Base-by-base conservation (phyloP, 1,284 basidiomycete species). In the Malassezia caprae region DNA sequence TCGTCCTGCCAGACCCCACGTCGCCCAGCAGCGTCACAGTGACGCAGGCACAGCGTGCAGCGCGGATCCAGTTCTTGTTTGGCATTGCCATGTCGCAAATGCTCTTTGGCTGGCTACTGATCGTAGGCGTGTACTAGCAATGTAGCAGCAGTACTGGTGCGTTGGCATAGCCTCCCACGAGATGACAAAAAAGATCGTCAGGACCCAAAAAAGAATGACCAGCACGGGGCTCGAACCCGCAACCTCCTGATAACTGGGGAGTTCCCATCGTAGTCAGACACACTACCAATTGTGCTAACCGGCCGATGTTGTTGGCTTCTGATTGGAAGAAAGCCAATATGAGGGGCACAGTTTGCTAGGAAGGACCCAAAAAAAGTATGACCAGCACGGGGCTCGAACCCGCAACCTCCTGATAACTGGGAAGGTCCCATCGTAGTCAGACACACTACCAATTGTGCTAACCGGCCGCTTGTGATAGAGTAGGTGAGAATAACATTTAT, bases 31-130 rank as follows among this genome's bases (percentile, higher is more conserved):
- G 78, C 15, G 80, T 80, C 6, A 87, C 86, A 0, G 82, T 91
- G 31, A 84, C 84, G 19, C 86, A 86, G 61, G 82, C 84, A 0
- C 87, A 90, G 64, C 81, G 90, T 15, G 82, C 84, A 15, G 79
- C 86, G 35, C 80, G 90, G 31, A 86, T 96, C 60, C 84, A 87
- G 50, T 83, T 91, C 77, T 78, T 96, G 57, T 90, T 96, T 73
- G 73, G 78, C 17, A 77, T 82, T 49, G 80, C 81, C 3, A 81
- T 88, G 44, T 78, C 80, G 21, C 90, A 96, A 77, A 79, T 89
- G 6, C 68, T 68, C 11, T 65, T 69, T 43, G 64, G 68, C 11
- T 72, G 66, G 67, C 59, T 68, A 1, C 51, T 72, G 30, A 64
- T 70, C 42, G 55, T 67, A 24, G 69, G 69, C 21, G 68, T 72